Evolutionary conservation across 78 protist species (phyloP).

Genomic region (Dictyostelium capitatum): DNA sequence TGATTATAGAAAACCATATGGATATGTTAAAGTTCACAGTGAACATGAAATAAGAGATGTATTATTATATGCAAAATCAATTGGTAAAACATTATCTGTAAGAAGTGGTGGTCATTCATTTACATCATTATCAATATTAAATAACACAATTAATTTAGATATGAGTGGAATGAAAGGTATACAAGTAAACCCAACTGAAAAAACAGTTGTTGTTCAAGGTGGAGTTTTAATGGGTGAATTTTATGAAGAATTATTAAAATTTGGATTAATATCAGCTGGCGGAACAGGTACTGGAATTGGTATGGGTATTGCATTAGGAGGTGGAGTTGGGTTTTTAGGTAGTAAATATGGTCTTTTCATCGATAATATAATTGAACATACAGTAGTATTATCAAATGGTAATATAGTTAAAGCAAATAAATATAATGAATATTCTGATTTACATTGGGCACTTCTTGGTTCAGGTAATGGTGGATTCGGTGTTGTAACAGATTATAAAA

Average conservation of each 20-base stretch:
- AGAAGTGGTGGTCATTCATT: conserved; percentile 42
- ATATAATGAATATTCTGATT: neutral
- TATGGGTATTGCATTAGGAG: neutral
- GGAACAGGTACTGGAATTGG: conserved; percentile 30
- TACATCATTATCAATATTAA: neutral
- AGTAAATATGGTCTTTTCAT: neutral
- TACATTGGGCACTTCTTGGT: conserved; percentile 1
- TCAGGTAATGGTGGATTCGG: conserved; percentile 5
- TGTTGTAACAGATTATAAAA: neutral
- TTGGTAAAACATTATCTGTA: neutral
- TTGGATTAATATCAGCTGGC: neutral
- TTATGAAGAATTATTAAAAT: neutral
- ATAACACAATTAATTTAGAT: conserved; percentile 20
- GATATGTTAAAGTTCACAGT: no score
- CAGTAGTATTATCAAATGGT: neutral
- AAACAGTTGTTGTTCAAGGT: neutral
- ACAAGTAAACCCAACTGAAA: neutral
- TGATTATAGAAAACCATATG: neutral
- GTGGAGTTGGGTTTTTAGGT: conserved; percentile 5
- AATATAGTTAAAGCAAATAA: neutral
- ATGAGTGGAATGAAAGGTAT: conserved; percentile 10
- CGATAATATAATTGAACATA: conserved; percentile 5
- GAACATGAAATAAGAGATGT: neutral
- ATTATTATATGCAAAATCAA: neutral
- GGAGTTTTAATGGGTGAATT: conserved; percentile 8